Evolutionary conservation across 768 basidiomycete genomes (phyloP).

Genomic region (Lentinula aciculospora): DNA sequence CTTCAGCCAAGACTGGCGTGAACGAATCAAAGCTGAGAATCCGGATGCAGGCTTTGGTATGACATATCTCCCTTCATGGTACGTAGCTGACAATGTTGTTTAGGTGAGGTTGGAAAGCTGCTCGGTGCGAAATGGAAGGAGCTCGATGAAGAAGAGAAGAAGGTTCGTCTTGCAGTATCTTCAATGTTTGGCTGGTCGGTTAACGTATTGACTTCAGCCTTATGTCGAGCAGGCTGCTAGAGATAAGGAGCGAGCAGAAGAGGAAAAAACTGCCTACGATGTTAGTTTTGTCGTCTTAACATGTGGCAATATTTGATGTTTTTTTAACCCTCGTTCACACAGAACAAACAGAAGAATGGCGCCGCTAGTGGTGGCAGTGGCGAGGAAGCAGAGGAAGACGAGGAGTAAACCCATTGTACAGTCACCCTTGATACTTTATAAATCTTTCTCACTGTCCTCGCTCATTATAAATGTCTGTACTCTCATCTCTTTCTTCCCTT

Average conservation of each 20-base stretch:
- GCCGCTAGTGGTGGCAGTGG: conserved; percentile 4
- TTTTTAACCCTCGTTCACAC: conserved; percentile 10
- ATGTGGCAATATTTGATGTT: neutral
- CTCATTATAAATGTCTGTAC: neutral
- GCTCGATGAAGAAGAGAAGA: conserved; percentile 86
- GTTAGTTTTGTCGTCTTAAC: conserved; percentile 19
- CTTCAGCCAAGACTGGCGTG: conserved; percentile 95
- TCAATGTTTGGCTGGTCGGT: neutral
- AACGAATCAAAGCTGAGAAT: conserved; percentile 93
- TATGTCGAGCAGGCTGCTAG: conserved; percentile 82
- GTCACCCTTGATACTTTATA: neutral
- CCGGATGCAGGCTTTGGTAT: conserved; percentile 90
- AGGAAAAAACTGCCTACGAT: conserved; percentile 61
- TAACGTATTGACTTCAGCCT: conserved; percentile 44
- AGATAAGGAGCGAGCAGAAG: conserved; percentile 85
- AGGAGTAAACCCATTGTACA: conserved; percentile 1
- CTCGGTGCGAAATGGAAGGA: conserved; percentile 98
- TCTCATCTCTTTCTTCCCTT: neutral
- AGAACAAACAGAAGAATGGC: conserved; percentile 11
- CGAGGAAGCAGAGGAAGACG: conserved; percentile 5
- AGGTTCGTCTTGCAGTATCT: conserved; percentile 40
- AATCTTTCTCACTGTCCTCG: neutral
- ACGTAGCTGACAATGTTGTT: neutral
- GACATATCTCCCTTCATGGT: conserved; percentile 13
- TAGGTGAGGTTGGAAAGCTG: conserved; percentile 91